phyloP scores from a whole-genome alignment of 73 alveolate genomes.

The Paramecium octaurelia region DNA sequence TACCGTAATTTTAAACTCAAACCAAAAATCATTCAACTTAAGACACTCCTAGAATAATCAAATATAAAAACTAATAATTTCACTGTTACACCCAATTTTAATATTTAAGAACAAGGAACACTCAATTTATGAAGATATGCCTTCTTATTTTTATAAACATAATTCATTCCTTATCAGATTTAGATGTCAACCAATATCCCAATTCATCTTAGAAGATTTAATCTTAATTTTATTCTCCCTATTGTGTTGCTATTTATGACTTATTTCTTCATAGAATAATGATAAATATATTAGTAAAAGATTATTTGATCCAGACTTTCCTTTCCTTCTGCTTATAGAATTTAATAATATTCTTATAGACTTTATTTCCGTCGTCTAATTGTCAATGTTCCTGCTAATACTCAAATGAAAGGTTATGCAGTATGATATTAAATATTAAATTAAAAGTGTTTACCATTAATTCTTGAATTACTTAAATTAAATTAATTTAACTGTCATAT shows the following conservation, averaged over 20 bases:
- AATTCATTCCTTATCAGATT: background rate
- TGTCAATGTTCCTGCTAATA: too few species aligned
- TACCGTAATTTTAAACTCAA: background rate
- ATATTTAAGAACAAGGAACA: background rate
- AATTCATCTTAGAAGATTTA: background rate
- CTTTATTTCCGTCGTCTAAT: too few species aligned
- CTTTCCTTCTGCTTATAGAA: too few species aligned
- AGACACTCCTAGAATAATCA: background rate
- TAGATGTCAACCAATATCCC: background rate
- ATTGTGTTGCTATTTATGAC: background rate
- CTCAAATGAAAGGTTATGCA: too few species aligned
- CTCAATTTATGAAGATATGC: background rate
- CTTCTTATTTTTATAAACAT: background rate
- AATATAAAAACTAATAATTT: background rate
- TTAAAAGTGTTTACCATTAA: background rate
- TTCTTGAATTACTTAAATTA: background rate
- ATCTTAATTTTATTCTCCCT: too few species aligned
- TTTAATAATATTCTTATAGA: too few species aligned
- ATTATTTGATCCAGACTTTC: background rate
- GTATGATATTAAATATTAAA: background rate
- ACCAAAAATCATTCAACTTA: background rate
- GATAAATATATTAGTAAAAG: too few species aligned
- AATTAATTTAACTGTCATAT: constrained; percentile 24
- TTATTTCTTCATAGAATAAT: background rate
- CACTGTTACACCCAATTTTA: background rate